Base-by-base conservation (phyloP, 164 flowering plant species). In the Aristolochia fimbriata region DNA sequence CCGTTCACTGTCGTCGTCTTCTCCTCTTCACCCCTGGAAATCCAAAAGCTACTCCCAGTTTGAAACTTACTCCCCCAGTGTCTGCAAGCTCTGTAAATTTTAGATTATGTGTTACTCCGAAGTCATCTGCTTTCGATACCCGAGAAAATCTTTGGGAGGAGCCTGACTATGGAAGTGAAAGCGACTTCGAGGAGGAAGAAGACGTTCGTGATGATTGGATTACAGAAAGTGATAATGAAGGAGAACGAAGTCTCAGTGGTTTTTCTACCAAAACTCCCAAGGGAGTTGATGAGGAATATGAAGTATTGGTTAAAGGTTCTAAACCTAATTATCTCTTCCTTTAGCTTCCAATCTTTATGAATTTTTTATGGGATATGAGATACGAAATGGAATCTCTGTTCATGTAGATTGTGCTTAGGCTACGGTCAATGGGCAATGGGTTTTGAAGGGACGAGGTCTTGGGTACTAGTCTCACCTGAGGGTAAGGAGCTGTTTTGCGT, bases 141-240 rank as follows among this genome's bases (percentile, higher is more conserved):
- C 47, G 12, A 30, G 25, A 33, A 31, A 47, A 14, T 13, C 22
- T 17, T 9, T 57, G 47, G 59, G 47, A 57, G 19, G 59, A 57
- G 11, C 59, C 59, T 41, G 59, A 57, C 23, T 41, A 57, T n/a
- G 59, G 59, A 14, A 31, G 22, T 33, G 59, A 43, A 11, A 57
- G 59, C 59, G 59, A 57, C 30, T 52, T 13, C 30, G 46, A 57
- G 10, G 59, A 57, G 12, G 59, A 56, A 16, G 59, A 11, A 4
- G 59, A 33, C 15, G 21, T 2, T 8, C 21, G 21, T 14, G 43
- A 9, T 31, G 47, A 37, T 13, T 52, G 56, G 56, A 52, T 13
- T 16, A n/a, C 30, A 15, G 17, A 23, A 16, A 52, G 30, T 23
- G 30, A 52, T 22, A 22, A 1, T 52, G 56, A 20, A 23, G 56